Evolutionary conservation across 1,284 basidiomycete species (phyloP).

Genomic region (Sphaerobolus stellatus): DNA sequence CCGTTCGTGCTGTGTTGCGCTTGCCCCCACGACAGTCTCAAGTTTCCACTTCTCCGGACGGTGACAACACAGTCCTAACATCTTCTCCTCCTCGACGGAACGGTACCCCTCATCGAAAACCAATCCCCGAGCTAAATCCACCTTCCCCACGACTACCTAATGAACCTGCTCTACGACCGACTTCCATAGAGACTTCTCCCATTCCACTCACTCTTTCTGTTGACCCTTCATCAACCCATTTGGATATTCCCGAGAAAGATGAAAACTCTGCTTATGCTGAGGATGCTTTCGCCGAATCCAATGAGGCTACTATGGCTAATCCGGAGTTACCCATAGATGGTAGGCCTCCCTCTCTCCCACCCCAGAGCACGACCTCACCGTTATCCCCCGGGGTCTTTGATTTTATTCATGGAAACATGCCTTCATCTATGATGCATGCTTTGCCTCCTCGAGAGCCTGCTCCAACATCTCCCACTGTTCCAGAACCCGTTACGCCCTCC

Average conservation of each 20-base stretch:
- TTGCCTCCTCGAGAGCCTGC: neutral
- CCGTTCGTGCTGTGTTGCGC: conserved; percentile 1
- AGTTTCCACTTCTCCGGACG: neutral
- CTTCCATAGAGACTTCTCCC: too few species aligned
- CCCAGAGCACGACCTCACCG: neutral
- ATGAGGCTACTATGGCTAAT: too few species aligned
- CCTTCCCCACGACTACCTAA: neutral
- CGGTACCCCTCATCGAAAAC: neutral
- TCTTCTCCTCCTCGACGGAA: neutral
- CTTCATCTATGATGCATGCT: neutral
- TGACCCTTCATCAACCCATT: neutral
- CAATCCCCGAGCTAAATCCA: neutral
- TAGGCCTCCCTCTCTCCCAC: too few species aligned
- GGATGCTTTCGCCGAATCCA: too few species aligned
- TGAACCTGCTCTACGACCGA: too few species aligned
- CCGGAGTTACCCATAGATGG: too few species aligned
- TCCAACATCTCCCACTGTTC: neutral
- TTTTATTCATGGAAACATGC: too few species aligned
- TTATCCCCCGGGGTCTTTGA: too few species aligned
- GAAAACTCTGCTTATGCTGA: too few species aligned
- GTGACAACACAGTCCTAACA: neutral
- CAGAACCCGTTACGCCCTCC: neutral
- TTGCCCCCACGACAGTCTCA: conserved; percentile 8
- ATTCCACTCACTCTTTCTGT: too few species aligned
- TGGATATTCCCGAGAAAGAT: too few species aligned